Base-by-base conservation (phyloP, 148 eudicot genomes). In the Rhododendron williamsianum region DNA sequence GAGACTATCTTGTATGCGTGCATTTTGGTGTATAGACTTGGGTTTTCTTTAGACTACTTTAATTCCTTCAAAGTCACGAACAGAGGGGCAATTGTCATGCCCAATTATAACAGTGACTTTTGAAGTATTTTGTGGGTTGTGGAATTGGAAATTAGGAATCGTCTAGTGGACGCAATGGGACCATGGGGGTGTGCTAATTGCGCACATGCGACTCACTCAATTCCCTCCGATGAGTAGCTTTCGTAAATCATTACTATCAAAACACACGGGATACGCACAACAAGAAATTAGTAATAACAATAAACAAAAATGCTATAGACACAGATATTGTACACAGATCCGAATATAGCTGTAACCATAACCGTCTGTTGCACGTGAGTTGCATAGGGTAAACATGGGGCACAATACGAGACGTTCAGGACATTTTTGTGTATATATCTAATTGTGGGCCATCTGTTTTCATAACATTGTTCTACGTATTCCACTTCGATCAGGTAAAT, bases 1-100 rank as follows among this genome's bases (percentile, higher is more conserved):
- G 6, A 41, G 45, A 41, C 6, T 54, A 3, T 54, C 60, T 54
- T 54, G 6, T 15, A 23, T 7, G 35, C 36, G 36, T 69, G 36
- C 36, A 69, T 69, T 10, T 3, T 69, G 73, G 73, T 69, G 73
- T 11, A 11, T 11, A 25, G 33, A 35, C 27, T 46, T 25, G 11
- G 74, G 35, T 13, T 35, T 25, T 48, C 73, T 77, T 87, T 84
- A 25, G 81, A 84, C 52, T 79, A 80, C 92, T 88, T 93, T 84
- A 5, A 41, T 41, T 41, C 88, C 93, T 90, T 92, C 87, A 83
- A 92, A 92, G 94, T 63, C 52, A 92, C 86, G 82, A 81, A 46
- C 83, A 76, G 10, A 58, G 48, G 63, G 77, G 18, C 19, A 43
- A 52, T 9, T 60, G 41, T 54, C 38, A 30, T 81, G 52, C 30